A percentile compares a stretch with the other conserved stretches of the same genome.
phyloP scores from a whole-genome alignment of 2,329 filamentous ascomycete genomes.

The Monilinia polystroma region DNA sequence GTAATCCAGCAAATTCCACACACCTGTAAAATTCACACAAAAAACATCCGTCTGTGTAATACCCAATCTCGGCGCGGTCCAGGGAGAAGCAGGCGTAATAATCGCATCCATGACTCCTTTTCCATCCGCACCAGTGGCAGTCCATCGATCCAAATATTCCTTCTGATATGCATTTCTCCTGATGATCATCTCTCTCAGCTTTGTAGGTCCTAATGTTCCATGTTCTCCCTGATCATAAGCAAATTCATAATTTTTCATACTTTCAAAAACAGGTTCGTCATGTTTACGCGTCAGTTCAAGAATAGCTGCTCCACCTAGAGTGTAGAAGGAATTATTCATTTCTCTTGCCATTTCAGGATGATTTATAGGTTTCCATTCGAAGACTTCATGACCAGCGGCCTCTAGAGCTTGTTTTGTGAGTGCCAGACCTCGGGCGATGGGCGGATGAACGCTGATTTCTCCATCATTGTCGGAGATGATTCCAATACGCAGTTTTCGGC shows the following conservation, averaged over 20 bases:
- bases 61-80: slow-evolving; percentile 41
- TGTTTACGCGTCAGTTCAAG: slow-evolving; percentile 34
- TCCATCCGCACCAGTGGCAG: slow-evolving; percentile 32
- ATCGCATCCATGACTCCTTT: slow-evolving; percentile 40
- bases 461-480: slow-evolving; percentile 27
- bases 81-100: slow-evolving; percentile 39
- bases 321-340: slow-evolving; percentile 39
- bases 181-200: slow-evolving; percentile 39
- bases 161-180: slow-evolving; percentile 42
- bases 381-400: slow-evolving; percentile 20
- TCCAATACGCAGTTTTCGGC: slow-evolving; percentile 28
- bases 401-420: slow-evolving; percentile 11
- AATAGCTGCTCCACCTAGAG: slow-evolving; percentile 40
- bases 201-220: slow-evolving; percentile 36
- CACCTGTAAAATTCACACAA: slow-evolving; percentile 38
- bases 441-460: slow-evolving; percentile 17
- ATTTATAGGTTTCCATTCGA: slow-evolving; percentile 30
- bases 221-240: slow-evolving; percentile 35
- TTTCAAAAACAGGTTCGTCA: slow-evolving; percentile 36
- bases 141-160: slow-evolving; percentile 42
- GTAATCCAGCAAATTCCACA: slow-evolving; percentile 40
- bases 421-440: slow-evolving; percentile 17
- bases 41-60: slow-evolving; percentile 34
- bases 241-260: slow-evolving; percentile 38
- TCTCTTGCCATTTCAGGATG: slow-evolving; percentile 39